Evolutionary conservation across 2,329 filamentous ascomycete genomes (phyloP), one percentile per base, ranked within the genome.

Genomic region (Aaosphaeria pasadenensis): DNA sequence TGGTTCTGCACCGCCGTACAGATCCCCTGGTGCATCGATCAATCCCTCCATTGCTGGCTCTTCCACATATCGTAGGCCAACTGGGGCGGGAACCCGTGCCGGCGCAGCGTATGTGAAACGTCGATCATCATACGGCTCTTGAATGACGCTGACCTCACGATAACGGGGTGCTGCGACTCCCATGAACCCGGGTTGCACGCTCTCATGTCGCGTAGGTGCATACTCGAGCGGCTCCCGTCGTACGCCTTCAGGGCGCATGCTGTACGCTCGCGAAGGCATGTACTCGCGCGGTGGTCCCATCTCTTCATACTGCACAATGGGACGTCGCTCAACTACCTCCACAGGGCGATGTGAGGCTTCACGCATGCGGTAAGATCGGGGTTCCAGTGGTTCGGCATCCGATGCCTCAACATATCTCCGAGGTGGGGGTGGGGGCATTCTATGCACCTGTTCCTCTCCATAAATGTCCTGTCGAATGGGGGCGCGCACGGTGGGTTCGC

Each of bases 321-420:
- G 60, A 11, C 65, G 57, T 39, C 63, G 53, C 39, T 66, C 64
- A 1, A 60, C 28, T 1, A 57, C 43, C 24, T 64, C 62, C 24
- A 54, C 56, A 17, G 57, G 55, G 11, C 56, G 60, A 48, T 66
- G 66, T 40, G 67, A 64, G 29, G 64, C 49, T 36, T 71, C 70
- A 4, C 64, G 51, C 24, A 76, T 80, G 35, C 76, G 80, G 53
- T 70, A 69, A 4, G 82, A 79, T 50, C 81, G 76, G 52, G 80
- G 77, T 44, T 82, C 78, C 6, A 77, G 60, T 29, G 75, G 60
- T 43, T 76, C 70, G 44, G 76, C 81, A 51, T 87, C 85, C 2
- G 83, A 79, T 51, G 86, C 81, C 7, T 84, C 84, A 24, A 88
- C 71, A 39, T 72, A 74, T 11, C 72, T 61, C 28, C 70, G 60